These are phyloP conservation scores for Aureobasidium zeae DNA, from an alignment of 2,329 filamentous ascomycete species.

Conservation along the genomic window DNA sequence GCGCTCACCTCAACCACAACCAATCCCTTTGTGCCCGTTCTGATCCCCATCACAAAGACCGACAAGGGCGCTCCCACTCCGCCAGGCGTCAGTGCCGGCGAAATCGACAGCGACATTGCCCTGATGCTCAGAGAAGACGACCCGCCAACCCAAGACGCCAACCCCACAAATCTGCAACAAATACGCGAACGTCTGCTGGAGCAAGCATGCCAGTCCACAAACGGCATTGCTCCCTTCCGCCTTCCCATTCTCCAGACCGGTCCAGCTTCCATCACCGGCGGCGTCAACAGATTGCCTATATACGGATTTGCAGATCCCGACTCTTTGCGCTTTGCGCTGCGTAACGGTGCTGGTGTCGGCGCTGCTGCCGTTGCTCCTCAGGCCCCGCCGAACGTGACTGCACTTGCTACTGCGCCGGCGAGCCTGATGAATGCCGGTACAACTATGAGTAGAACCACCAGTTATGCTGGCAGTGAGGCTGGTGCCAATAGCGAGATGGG, in stretches of 20 bases:
- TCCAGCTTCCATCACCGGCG: conserved; percentile 26
- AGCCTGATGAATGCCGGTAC: conserved; percentile 22
- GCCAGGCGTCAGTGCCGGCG: conserved; percentile 33
- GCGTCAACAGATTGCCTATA: conserved; percentile 27
- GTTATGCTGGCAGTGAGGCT: conserved; percentile 21
- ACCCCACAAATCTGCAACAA: conserved; percentile 13
- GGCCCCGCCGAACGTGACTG: conserved; percentile 20
- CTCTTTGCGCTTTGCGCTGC: conserved; percentile 5
- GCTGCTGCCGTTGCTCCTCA: conserved; percentile 19
- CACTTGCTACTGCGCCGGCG: conserved; percentile 9
- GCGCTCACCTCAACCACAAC: conserved; percentile 23
- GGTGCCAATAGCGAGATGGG: conserved; percentile 17
- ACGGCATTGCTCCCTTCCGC: conserved; percentile 27
- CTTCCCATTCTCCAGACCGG: conserved; percentile 29
- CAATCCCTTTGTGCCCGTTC: conserved; percentile 38
- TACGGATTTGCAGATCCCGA: conserved; percentile 27
- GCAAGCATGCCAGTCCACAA: conserved; percentile 26
- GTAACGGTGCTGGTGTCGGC: conserved; percentile 17
- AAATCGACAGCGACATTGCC: conserved; percentile 41
- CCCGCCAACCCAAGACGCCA: conserved; percentile 1
- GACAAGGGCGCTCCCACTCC: conserved; percentile 42
- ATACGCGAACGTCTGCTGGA: conserved; percentile 27
- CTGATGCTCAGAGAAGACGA: conserved; percentile 34
- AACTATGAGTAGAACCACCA: conserved; percentile 22
- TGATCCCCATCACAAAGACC: conserved; percentile 38